Percentiles rank a stretch among this genome's conserved stretches.
Conservation (phyloP, 192 early-diverging fungal species). For the Backusella luteola region DNA sequence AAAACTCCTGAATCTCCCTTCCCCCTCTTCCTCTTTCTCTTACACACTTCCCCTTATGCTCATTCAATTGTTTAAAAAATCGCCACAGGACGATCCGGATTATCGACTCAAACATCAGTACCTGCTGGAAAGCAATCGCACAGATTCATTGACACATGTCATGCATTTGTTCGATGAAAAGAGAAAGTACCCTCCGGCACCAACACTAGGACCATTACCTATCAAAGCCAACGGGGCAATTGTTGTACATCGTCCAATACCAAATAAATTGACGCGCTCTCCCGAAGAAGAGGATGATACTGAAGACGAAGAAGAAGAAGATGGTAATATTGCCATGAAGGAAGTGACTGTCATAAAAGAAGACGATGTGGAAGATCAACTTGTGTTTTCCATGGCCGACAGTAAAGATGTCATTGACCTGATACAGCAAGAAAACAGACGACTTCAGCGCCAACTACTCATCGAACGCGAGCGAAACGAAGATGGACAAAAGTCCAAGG, state of each 20-base stretch:
- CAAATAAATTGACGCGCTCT: neutral
- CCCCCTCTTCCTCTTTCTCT: neutral
- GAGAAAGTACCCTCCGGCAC: neutral
- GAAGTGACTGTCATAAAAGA: neutral
- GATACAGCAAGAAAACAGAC: neutral
- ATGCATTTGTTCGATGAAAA: constrained; percentile 15
- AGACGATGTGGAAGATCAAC: neutral
- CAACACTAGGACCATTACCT: neutral
- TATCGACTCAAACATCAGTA: neutral
- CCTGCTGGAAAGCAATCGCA: neutral
- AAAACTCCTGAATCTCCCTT: neutral
- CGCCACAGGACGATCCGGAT: neutral
- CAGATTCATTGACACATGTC: constrained; percentile 7
- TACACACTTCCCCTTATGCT: neutral
- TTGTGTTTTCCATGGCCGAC: neutral
- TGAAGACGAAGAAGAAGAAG: neutral
- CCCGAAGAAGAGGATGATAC: neutral
- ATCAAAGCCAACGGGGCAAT: constrained; percentile 13
- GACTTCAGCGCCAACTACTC: neutral
- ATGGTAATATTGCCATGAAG: neutral
- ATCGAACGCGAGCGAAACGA: constrained; percentile 5
- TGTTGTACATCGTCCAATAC: neutral
- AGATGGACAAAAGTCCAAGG: neutral
- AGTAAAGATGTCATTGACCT: neutral
- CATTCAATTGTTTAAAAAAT: neutral